Base-by-base conservation (phyloP, 345 rosid genomes). In the Kernera saxatilis region DNA sequence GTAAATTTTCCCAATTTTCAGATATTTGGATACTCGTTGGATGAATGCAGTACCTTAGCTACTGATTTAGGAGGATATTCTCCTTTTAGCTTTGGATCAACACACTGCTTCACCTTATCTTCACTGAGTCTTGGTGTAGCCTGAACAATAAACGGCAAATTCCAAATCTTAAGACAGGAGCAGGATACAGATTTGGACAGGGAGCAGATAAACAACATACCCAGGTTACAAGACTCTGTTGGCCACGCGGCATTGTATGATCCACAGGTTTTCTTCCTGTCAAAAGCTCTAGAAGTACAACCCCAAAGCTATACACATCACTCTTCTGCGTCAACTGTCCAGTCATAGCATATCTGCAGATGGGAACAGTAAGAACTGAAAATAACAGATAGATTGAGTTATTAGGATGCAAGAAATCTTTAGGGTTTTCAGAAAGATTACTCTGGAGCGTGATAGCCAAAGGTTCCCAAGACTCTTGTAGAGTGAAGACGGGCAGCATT, bases 361-460 rank as follows among this genome's bases (percentile, higher is more conserved):
- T 32, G 40, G 50, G 10, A 72, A 26, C n/a, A n/a, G n/a, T n/a
- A n/a, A n/a, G n/a, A n/a, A n/a, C n/a, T n/a, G n/a, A n/a, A n/a
- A n/a, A n/a, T n/a, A n/a, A n/a, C n/a, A n/a, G n/a, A n/a, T n/a
- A n/a, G n/a, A n/a, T n/a, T n/a, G n/a, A n/a, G n/a, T n/a, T n/a
- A n/a, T n/a, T n/a, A n/a, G 6, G 29, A 52, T 62, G 55, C 48
- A 43, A 75, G 13, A 15, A 26, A 59, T 1, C 8, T 13, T 11
- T 11, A 59, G 54, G 45, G 43, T 44, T 23, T 45, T 53, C 35
- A 37, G 68, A 74, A 70, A 70, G 55, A 64, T 82, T 88, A 94
- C 99, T 94, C 99, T 64, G 99, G 99, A 56, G 99, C 99, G 61
- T 94, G 99, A 79, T 94, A 94, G 43, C 99, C 99, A 62, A 94